phyloP scores from a whole-genome alignment of 345 rosid genomes.

The Euphorbia lathyris region DNA sequence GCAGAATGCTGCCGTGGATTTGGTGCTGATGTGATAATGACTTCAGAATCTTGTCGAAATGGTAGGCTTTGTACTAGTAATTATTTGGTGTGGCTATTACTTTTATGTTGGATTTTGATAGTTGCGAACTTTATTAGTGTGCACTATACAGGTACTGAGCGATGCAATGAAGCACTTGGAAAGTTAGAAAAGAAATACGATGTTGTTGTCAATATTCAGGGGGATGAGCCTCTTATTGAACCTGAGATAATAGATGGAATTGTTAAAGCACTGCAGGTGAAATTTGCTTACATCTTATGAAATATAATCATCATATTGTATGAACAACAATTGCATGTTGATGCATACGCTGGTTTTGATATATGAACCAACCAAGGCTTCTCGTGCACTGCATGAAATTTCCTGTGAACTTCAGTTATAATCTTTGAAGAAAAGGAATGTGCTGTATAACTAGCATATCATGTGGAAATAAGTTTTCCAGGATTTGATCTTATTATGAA shows the following conservation, averaged over 20 bases:
- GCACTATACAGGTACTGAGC: slow-evolving; percentile 58
- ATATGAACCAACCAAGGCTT: background rate
- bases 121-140: slow-evolving; percentile 6
- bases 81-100: background rate
- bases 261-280: slow-evolving; percentile 92
- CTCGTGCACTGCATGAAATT: background rate
- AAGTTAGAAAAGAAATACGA: slow-evolving; percentile 85
- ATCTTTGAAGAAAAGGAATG: background rate
- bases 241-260: slow-evolving; percentile 95
- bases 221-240: slow-evolving; percentile 93
- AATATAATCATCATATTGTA: background rate
- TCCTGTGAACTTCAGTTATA: slow-evolving; percentile 1
- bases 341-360: background rate
- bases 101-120: slow-evolving; percentile 10
- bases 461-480: background rate
- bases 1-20: slow-evolving; percentile 93
- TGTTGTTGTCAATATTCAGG: slow-evolving; percentile 90
- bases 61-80: slow-evolving; percentile 38
- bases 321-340: background rate
- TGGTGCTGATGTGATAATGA: slow-evolving; percentile 96
- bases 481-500: background rate
- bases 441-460: background rate
- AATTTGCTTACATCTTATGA: background rate
- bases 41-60: slow-evolving; percentile 87
- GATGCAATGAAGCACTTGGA: slow-evolving; percentile 85